Evolutionary conservation across 2,329 filamentous ascomycete genomes (phyloP).

Genomic region (Diplodia scrobiculata): DNA sequence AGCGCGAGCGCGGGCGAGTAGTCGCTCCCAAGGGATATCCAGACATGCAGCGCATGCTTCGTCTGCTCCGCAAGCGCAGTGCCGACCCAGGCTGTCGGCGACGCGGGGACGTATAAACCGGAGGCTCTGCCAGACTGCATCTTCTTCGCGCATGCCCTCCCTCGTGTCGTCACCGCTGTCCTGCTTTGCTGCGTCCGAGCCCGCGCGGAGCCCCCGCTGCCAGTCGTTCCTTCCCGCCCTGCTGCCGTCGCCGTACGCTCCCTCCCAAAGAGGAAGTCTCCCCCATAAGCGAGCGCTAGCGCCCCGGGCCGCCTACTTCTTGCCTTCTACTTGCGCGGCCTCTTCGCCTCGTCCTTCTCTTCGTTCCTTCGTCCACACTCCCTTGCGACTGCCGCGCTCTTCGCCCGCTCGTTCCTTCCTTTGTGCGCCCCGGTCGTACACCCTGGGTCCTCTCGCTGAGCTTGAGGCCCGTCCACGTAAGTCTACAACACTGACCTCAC

Average conservation of each 20-base stretch:
- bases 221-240: neutral
- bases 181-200: neutral
- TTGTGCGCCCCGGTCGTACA: conserved; percentile 12
- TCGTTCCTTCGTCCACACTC: neutral
- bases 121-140: conserved; percentile 7
- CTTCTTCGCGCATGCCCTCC: neutral
- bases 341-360: neutral
- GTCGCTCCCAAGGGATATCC: conserved; percentile 4
- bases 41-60: conserved; percentile 25
- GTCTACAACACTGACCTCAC: neutral
- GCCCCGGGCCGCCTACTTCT: conserved; percentile 9
- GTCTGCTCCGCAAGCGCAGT: conserved; percentile 12
- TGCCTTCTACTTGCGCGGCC: neutral
- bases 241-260: neutral
- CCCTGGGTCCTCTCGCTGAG: conserved; percentile 16
- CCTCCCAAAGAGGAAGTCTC: conserved; percentile 8
- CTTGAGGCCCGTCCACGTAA: conserved; percentile 26
- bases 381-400: conserved; percentile 1
- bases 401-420: conserved; percentile 1
- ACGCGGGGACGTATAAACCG: conserved; percentile 15
- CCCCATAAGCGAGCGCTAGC: conserved; percentile 8
- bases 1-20: neutral
- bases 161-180: neutral
- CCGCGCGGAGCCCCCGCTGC: conserved; percentile 2
- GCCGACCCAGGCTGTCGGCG: conserved; percentile 18